Evolutionary conservation across 257 asterid genomes (phyloP).

Genomic region (Henckelia pumila): DNA sequence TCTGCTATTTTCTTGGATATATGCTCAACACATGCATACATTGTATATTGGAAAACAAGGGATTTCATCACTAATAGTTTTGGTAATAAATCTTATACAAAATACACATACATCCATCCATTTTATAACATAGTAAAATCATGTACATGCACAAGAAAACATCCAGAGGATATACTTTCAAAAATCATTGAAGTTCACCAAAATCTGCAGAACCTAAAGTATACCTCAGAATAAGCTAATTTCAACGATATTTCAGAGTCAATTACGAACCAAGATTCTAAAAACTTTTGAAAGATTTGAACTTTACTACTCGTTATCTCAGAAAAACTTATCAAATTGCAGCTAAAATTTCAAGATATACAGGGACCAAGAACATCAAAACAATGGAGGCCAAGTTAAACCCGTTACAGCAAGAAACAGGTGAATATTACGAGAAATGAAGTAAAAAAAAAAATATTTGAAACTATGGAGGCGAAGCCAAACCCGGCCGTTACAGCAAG

Average conservation of each 20-base stretch:
- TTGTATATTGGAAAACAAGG: not conserved
- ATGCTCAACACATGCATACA: not conserved
- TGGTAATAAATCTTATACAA: too few relatives aligned
- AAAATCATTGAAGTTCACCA: not conserved
- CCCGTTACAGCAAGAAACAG: not conserved
- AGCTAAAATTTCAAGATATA: not conserved
- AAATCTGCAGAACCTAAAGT: not conserved
- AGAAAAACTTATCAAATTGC: not conserved
- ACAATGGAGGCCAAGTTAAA: not conserved
- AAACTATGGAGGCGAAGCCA: too few relatives aligned
- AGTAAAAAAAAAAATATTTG: too few relatives aligned
- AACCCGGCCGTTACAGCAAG: too few relatives aligned
- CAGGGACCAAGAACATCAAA: conserved; percentile 3
- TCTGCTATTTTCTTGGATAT: conserved; percentile 4
- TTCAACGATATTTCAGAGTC: too few relatives aligned
- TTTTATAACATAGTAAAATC: not conserved
- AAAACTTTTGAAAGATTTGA: not conserved
- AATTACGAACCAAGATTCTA: too few relatives aligned
- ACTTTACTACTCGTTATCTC: not conserved
- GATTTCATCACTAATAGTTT: not conserved
- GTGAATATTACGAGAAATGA: too few relatives aligned
- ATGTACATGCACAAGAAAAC: not conserved
- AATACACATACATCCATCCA: too few relatives aligned
- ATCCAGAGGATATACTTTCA: not conserved
- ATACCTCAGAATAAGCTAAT: not conserved